phyloP scores from a whole-genome alignment of 768 basidiomycete species.

The Lentinula aciculospora region DNA sequence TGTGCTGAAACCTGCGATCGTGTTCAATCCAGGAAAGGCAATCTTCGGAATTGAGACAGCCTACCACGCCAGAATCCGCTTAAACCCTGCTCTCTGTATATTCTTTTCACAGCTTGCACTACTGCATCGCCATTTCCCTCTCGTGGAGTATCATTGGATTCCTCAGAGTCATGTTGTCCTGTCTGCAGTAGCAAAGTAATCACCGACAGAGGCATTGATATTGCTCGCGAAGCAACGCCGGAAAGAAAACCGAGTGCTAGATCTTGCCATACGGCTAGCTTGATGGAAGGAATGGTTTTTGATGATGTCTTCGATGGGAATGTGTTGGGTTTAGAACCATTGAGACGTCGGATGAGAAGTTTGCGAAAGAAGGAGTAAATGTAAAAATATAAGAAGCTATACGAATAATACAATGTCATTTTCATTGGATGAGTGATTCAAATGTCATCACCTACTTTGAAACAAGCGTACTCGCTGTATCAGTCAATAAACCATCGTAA shows the following conservation, averaged over 20 bases:
- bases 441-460: constrained; percentile 37
- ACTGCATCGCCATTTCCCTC: constrained; percentile 18
- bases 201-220: constrained; percentile 51
- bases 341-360: background rate
- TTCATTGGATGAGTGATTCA: background rate
- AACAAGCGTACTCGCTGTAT: constrained; percentile 47
- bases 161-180: constrained; percentile 27
- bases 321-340: background rate
- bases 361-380: constrained; percentile 44
- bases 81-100: constrained; percentile 44
- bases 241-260: constrained; percentile 50
- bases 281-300: constrained; percentile 17
- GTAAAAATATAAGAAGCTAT: constrained; percentile 57
- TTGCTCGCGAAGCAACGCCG: constrained; percentile 47
- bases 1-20: constrained; percentile 41
- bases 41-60: background rate
- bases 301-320: background rate
- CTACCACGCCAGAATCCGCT: constrained; percentile 54
- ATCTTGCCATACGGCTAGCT: constrained; percentile 40
- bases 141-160: constrained; percentile 4
- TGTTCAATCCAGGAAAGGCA: background rate
- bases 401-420: too few species aligned
- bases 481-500: constrained; percentile 46
- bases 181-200: constrained; percentile 52
- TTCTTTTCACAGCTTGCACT: constrained; percentile 28